A percentile compares a stretch with the other conserved stretches of the same genome.
phyloP scores from a whole-genome alignment of 352 stramenopile genomes.

The Globisporangium uncinulatum region DNA sequence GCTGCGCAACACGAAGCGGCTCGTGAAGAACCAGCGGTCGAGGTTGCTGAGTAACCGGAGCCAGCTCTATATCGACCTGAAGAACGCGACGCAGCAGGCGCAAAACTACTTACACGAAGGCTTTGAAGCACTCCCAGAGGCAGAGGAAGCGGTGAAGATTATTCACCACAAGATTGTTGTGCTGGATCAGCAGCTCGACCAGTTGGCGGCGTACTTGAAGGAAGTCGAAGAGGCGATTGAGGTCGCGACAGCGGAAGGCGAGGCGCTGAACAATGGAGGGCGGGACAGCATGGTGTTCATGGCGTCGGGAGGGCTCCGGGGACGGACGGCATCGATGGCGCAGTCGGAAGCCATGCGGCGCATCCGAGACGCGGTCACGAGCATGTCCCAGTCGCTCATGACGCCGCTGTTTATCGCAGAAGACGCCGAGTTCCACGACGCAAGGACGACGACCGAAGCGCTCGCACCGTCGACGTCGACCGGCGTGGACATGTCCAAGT shows the following conservation, averaged over 20 bases:
- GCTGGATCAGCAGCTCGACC: conserved; percentile 71
- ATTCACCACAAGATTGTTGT: conserved; percentile 77
- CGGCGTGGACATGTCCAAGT: conserved; percentile 49
- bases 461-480: conserved; percentile 19
- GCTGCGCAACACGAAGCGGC: conserved; percentile 58
- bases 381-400: conserved; percentile 77
- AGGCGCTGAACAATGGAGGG: conserved; percentile 32
- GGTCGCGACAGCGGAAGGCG: conserved; percentile 47
- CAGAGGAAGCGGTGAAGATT: conserved; percentile 77
- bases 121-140: conserved; percentile 61
- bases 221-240: conserved; percentile 78
- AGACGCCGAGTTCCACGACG: conserved; percentile 83
- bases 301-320: conserved; percentile 16
- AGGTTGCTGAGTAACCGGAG: conserved; percentile 76
- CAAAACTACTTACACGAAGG: conserved; percentile 85
- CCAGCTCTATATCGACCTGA: conserved; percentile 77
- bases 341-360: conserved; percentile 41
- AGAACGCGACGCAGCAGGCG: conserved; percentile 71
- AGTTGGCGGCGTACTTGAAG: conserved; percentile 48
- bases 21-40: conserved; percentile 82
- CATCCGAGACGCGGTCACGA: conserved; percentile 53
- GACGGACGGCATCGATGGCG: conserved; percentile 10
- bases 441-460: conserved; percentile 33
- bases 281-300: conserved; percentile 64
- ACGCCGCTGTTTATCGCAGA: conserved; percentile 73